A percentile compares a stretch with the other conserved stretches of the same genome.
These are phyloP conservation scores for Urostyla sp. DNA, from an alignment of 73 alveolate genomes.

Conservation along the genomic window DNA sequence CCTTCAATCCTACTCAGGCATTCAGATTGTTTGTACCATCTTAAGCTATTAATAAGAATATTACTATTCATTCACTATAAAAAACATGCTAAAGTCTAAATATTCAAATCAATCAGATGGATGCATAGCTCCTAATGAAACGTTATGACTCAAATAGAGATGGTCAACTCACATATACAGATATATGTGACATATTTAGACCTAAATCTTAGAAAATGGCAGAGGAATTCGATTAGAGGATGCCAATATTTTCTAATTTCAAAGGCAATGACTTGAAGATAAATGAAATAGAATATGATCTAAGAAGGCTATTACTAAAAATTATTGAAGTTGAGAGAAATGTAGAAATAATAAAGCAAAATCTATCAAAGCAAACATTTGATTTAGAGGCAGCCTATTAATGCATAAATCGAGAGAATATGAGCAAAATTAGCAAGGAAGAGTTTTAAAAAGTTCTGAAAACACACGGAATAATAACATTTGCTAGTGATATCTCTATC, in stretches of 20 bases:
- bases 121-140: slow-evolving; percentile 34
- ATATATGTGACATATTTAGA: slow-evolving; percentile 51
- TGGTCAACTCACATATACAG: slow-evolving; percentile 48
- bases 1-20: slow-evolving; percentile 29
- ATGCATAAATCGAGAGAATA: slow-evolving; percentile 20
- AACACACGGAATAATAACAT: slow-evolving; percentile 35
- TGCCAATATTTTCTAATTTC: slow-evolving; percentile 47
- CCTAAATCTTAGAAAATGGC: slow-evolving; percentile 12
- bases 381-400: slow-evolving; percentile 17
- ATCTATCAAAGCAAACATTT: slow-evolving; percentile 22
- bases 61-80: not conserved
- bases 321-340: slow-evolving; percentile 5
- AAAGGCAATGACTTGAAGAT: not conserved
- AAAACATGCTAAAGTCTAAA: slow-evolving; percentile 8
- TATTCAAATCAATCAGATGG: not conserved
- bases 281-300: not conserved
- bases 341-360: slow-evolving; percentile 25
- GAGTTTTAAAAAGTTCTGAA: slow-evolving; percentile 20
- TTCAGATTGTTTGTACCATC: slow-evolving; percentile 36
- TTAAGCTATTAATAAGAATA: slow-evolving; percentile 1
- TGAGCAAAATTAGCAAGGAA: slow-evolving; percentile 8
- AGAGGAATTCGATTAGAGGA: slow-evolving; percentile 29
- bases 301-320: not conserved
- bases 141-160: slow-evolving; percentile 50
- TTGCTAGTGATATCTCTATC: slow-evolving; percentile 10